Evolutionary conservation across 352 stramenopile genomes (phyloP).

Genomic region (Globisporangium mamillatum): DNA sequence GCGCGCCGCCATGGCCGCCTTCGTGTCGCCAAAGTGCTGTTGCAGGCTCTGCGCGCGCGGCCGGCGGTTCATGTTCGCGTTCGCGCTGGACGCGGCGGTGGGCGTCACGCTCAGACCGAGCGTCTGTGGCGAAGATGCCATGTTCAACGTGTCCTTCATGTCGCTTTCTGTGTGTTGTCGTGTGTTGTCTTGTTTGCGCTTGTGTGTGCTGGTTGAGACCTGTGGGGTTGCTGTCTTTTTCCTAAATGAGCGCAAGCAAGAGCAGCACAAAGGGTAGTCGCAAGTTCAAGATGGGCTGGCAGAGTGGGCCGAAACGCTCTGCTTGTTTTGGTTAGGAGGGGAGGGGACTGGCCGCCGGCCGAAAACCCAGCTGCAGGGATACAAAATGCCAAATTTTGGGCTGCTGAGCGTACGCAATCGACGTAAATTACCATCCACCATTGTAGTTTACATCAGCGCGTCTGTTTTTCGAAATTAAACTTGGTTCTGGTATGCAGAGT

Average conservation of each 20-base stretch:
- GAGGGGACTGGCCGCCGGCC: background rate
- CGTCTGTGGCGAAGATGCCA: background rate
- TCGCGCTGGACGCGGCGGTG: background rate
- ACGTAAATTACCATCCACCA: constrained; percentile 19
- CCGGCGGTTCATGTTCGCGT: constrained; percentile 26
- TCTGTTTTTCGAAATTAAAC: background rate
- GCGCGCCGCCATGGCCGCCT: constrained; percentile 16
- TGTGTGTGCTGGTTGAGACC: background rate
- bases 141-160: constrained; percentile 28
- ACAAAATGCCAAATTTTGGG: constrained; percentile 16
- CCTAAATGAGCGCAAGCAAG: constrained; percentile 48
- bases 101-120: constrained; percentile 14
- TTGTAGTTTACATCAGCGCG: background rate
- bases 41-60: constrained; percentile 55
- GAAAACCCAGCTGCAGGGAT: constrained; percentile 4
- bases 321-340: background rate
- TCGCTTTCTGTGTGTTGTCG: constrained; percentile 5
- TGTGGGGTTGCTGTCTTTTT: constrained; percentile 49
- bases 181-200: constrained; percentile 1
- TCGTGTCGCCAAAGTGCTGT: constrained; percentile 28
- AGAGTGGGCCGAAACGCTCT: constrained; percentile 3
- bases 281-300: constrained; percentile 27
- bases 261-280: background rate
- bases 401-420: background rate
- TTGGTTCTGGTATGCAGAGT: constrained; percentile 1